Evolutionary conservation across 257 asterid species (phyloP).

Genomic region (Phtheirospermum japonicum): DNA sequence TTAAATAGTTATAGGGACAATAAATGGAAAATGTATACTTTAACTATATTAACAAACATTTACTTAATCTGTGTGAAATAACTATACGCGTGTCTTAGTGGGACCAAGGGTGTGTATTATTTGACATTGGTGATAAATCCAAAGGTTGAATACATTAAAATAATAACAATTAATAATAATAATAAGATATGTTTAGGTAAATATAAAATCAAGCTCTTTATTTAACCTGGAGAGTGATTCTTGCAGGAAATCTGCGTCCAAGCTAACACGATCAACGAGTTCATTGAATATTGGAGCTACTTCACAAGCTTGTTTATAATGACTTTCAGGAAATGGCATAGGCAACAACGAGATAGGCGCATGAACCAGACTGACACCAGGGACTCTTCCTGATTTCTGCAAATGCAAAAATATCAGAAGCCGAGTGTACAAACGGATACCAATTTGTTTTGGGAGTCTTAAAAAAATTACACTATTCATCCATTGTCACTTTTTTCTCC

Average conservation of each 20-base stretch:
- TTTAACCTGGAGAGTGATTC: slow-evolving; percentile 83
- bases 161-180: background rate
- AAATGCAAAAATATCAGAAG: slow-evolving; percentile 25
- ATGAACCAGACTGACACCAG: slow-evolving; percentile 85
- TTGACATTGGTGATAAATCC: background rate
- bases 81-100: too few species aligned
- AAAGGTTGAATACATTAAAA: slow-evolving; percentile 8
- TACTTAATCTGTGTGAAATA: too few species aligned
- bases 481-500: too few species aligned
- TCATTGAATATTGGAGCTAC: slow-evolving; percentile 94
- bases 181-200: background rate
- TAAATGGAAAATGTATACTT: too few species aligned
- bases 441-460: too few species aligned
- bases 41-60: too few species aligned
- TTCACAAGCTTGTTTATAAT: slow-evolving; percentile 86
- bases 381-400: slow-evolving; percentile 80
- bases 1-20: too few species aligned
- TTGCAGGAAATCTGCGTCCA: slow-evolving; percentile 79
- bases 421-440: background rate
- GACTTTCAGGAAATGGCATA: slow-evolving; percentile 66
- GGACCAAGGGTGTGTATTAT: background rate
- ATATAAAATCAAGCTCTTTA: slow-evolving; percentile 7
- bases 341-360: slow-evolving; percentile 89
- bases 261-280: slow-evolving; percentile 85
- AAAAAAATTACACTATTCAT: too few species aligned